Evolutionary conservation across 192 early-diverging fungal genomes (phyloP).

Genomic region (Glomus cerebriforme): DNA sequence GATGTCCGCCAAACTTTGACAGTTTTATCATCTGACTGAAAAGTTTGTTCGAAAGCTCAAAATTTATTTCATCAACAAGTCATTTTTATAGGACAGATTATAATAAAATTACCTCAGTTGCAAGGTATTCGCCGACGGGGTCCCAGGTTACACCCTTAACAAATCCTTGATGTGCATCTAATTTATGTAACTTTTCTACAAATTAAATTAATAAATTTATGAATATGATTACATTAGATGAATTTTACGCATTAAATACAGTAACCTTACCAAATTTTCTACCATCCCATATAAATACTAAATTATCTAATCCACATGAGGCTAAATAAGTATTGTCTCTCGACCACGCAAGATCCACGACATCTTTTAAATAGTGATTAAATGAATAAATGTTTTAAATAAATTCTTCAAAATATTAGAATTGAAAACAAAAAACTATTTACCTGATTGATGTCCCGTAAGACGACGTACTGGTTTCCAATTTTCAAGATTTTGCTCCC

Average conservation of each 20-base stretch:
- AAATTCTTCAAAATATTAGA: not conserved
- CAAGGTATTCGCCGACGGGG: conserved; percentile 91
- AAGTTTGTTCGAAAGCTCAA: not conserved
- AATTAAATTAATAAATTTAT: not conserved
- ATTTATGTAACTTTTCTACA: conserved; percentile 59
- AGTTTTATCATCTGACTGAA: conserved; percentile 85
- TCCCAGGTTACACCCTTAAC: conserved; percentile 98
- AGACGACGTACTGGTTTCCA: conserved; percentile 77
- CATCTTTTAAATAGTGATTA: conserved; percentile 58
- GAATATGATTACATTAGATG: too few relatives aligned
- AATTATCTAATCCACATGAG: conserved; percentile 85
- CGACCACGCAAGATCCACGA: conserved; percentile 93
- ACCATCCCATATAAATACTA: conserved; percentile 85
- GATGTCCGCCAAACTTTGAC: conserved; percentile 84
- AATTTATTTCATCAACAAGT: not conserved
- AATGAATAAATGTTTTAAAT: not conserved
- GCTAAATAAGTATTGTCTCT: conserved; percentile 82
- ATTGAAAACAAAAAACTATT: not conserved
- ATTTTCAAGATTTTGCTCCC: conserved; percentile 62
- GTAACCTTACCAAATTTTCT: conserved; percentile 65
- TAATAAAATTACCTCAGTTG: conserved; percentile 68
- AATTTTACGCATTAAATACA: not conserved
- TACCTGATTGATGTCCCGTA: conserved; percentile 80
- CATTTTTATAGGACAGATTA: not conserved
- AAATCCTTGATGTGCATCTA: conserved; percentile 79